Base-by-base conservation (phyloP, 176 grass and related monocot species). In the Melocanna baccifera region DNA sequence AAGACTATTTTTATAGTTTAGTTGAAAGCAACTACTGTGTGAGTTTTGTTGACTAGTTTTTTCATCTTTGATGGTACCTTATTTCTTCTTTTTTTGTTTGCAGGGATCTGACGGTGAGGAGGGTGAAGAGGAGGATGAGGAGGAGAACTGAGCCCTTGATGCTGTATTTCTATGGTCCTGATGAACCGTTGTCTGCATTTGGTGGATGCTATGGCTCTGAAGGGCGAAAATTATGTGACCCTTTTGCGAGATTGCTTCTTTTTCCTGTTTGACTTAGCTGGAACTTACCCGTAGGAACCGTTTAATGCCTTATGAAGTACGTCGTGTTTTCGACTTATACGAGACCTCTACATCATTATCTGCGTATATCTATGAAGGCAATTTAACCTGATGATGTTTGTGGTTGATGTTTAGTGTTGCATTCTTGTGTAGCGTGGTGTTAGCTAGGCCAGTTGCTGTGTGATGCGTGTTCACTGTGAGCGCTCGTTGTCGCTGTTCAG, bases 91-190 rank as follows among this genome's bases (percentile, higher is more conserved):
- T 64, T 50, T 62, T 70, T 81, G 71, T 78, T 84, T 81, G 73
- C 82, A 92, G 88, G 75, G 58, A 53, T 81, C 88, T 73, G 92
- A 92, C 0, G 83, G 23, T 2, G 92, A 90, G 8, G 92, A 92
- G 0, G 89, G 42, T 1, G 88, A 89, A 6, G 90, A 89, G 1
- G 90, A 90, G 0, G 91, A 57, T 10, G 55, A 58, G 52, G 46
- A 47, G 46, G 47, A 50, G 51, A 61, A 87, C 80, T 90, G 75
- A 90, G 67, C 52, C 50, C 58, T 72, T 7, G 47, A 67, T 23
- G 26, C 26, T 76, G 61, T 39, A 74, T 89, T 67, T 67, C 50
- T 26, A 12, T 77, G 83, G 37, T 81, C 29, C 14, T 32, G 64
- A 55, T 70, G 63, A 74, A 43, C 19, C 7, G 9, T 48, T 55